A percentile compares a stretch with the other conserved stretches of the same genome.
These are phyloP conservation scores for Cutaneotrichosporon mucoides DNA, from an alignment of 1,284 basidiomycete genomes.

Conservation along the genomic window DNA sequence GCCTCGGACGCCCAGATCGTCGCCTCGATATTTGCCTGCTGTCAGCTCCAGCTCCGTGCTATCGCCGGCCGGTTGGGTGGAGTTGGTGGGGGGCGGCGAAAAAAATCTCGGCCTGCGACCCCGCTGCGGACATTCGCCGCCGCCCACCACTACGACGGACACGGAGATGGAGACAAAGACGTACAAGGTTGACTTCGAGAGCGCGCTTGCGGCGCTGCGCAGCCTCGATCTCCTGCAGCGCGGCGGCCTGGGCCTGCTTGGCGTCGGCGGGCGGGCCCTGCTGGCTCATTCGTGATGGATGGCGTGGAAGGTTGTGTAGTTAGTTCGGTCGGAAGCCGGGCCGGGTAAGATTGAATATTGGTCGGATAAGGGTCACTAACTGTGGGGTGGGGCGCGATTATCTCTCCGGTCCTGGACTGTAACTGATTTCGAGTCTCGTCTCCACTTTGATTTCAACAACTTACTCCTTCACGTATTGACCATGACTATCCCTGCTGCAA, in stretches of 20 bases:
- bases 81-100: too few relatives aligned
- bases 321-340: neutral
- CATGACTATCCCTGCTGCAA: neutral
- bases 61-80: too few relatives aligned
- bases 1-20: conserved; percentile 52
- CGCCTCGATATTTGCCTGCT: conserved; percentile 50
- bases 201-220: conserved; percentile 38
- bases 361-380: neutral
- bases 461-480: neutral
- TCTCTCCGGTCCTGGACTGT: neutral
- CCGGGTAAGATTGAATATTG: neutral
- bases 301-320: neutral
- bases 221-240: conserved; percentile 40
- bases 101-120: neutral
- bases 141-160: neutral
- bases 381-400: neutral
- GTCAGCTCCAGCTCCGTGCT: neutral
- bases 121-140: too few relatives aligned
- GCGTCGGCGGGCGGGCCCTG: conserved; percentile 45
- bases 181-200: conserved; percentile 37
- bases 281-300: conserved; percentile 30
- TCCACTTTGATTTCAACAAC: neutral
- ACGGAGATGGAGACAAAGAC: conserved; percentile 11
- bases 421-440: neutral
- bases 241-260: conserved; percentile 45